Base-by-base conservation (phyloP, 768 basidiomycete species). In the Mycena sanguinolenta region DNA sequence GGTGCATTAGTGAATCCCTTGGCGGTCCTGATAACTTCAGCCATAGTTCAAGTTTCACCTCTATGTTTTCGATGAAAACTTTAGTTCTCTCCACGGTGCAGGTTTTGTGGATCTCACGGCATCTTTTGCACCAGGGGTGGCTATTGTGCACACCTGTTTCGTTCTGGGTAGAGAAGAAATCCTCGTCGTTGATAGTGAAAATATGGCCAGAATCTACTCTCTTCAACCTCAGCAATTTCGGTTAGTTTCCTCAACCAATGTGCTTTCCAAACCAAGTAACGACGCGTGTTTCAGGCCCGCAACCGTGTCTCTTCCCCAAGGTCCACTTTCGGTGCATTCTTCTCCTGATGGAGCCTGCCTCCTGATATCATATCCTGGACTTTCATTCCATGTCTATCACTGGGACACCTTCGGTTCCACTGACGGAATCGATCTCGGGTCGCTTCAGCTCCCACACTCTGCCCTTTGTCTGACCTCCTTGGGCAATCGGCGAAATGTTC, bases 341-440 rank as follows among this genome's bases (percentile, higher is more conserved):
- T 84, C 89, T 0, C 88, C 89, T 0, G 89, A 90, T 71, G 88
- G 87, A 0, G 81, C 89, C 23, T 90, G 89, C 71, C 74, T 90
- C 23, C 38, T 90, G 25, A 75, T 82, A 1, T 71, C 80, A n/a
- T 8, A 78, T 82, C 49, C 58, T 60, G 1, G 59, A 73, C 34
- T 67, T 3, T 42, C 59, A 50, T 57, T 87, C 6, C 82, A 78
- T 2, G 84, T 84, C 0, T 89, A 86, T 70, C 90, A 90, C 72
- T 89, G 86, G 87, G 79, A 77, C 13, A 87, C 88, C 0, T 89
- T 91, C 66, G 90, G 90, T 3, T 84, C 87, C 0, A 79, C 82
- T 0, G 74, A 79, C 16, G 89, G 89, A n/a, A 85, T 84, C 23
- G 39, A 50, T 3, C 74, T 89, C 1, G 74, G 80, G 21, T n/a